A percentile compares a stretch with the other conserved stretches of the same genome.
phyloP scores from a whole-genome alignment of 805 yeast species.

The Lachancea nothofagi region DNA sequence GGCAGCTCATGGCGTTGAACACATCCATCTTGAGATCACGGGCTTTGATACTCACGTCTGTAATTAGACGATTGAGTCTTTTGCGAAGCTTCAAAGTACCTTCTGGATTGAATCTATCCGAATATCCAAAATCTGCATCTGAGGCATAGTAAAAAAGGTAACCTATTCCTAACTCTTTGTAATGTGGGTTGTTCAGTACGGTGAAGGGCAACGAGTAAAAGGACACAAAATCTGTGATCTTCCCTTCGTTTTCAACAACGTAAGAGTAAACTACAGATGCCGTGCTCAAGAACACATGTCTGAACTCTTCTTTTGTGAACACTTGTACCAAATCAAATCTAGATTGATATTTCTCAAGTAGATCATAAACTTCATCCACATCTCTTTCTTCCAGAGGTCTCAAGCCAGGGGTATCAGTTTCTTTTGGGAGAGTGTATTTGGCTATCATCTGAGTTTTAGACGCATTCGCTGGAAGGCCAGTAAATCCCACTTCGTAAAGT shows the following conservation, averaged over 20 bases:
- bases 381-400: constrained; percentile 52
- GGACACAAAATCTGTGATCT: constrained; percentile 82
- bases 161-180: constrained; percentile 73
- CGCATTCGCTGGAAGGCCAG: constrained; percentile 65
- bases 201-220: constrained; percentile 86
- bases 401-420: constrained; percentile 47
- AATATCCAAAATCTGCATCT: constrained; percentile 45
- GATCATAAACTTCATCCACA: constrained; percentile 52
- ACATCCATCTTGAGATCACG: constrained; percentile 71
- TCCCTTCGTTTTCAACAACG: constrained; percentile 59
- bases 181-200: constrained; percentile 59
- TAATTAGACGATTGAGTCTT: constrained; percentile 57
- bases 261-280: constrained; percentile 64
- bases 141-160: constrained; percentile 88
- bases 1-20: constrained; percentile 85
- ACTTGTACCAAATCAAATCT: constrained; percentile 70
- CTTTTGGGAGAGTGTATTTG: constrained; percentile 52
- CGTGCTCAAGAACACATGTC: constrained; percentile 75
- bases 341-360: constrained; percentile 58
- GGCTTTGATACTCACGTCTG: constrained; percentile 73
- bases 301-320: constrained; percentile 52
- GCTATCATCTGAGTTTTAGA: constrained; percentile 71
- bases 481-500: constrained; percentile 83
- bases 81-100: constrained; percentile 44
- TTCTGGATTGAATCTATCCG: constrained; percentile 35